Evolutionary conservation across 257 asterid genomes (phyloP).

Genomic region (Avicennia marina): DNA sequence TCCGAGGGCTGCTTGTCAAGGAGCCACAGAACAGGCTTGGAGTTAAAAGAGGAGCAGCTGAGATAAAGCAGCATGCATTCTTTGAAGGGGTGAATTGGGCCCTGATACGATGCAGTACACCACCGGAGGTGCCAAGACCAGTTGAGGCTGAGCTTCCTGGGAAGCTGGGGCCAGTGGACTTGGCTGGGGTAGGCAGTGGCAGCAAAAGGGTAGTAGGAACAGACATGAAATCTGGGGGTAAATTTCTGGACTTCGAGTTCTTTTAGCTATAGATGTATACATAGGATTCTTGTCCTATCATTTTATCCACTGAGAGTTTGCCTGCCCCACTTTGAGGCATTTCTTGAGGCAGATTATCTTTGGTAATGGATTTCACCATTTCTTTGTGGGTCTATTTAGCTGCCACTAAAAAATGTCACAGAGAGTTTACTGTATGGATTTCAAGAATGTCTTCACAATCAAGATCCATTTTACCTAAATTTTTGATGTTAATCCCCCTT

Average conservation of each 20-base stretch:
- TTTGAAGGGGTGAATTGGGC: slow-evolving; percentile 86
- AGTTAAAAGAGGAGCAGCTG: slow-evolving; percentile 71
- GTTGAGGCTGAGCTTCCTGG: slow-evolving; percentile 39
- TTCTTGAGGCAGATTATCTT: slow-evolving; percentile 2
- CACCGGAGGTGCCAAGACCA: slow-evolving; percentile 73
- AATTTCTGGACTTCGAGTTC: slow-evolving; percentile 86
- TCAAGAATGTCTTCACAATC: slow-evolving; percentile 9
- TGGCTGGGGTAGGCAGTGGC: slow-evolving; percentile 29
- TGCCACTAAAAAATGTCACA: neutral
- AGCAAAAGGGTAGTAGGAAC: slow-evolving; percentile 40
- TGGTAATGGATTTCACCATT: neutral
- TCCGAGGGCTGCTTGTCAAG: slow-evolving; percentile 66
- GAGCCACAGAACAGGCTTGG: slow-evolving; percentile 77
- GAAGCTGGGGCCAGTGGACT: slow-evolving; percentile 35
- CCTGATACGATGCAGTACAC: slow-evolving; percentile 72
- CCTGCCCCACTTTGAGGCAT: slow-evolving; percentile 13
- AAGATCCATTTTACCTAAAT: slow-evolving; percentile 9
- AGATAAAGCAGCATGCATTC: slow-evolving; percentile 82
- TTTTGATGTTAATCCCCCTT: slow-evolving; percentile 2
- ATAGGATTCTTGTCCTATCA: too few relatives aligned
- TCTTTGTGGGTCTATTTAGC: neutral
- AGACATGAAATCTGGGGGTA: slow-evolving; percentile 64
- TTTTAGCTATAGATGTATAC: slow-evolving; percentile 30
- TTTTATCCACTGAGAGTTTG: neutral
- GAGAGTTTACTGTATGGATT: slow-evolving; percentile 17